A percentile compares a stretch with the other conserved stretches of the same genome.
phyloP scores from a whole-genome alignment of 2,329 filamentous ascomycete genomes.

The Fusarium subtropicale region DNA sequence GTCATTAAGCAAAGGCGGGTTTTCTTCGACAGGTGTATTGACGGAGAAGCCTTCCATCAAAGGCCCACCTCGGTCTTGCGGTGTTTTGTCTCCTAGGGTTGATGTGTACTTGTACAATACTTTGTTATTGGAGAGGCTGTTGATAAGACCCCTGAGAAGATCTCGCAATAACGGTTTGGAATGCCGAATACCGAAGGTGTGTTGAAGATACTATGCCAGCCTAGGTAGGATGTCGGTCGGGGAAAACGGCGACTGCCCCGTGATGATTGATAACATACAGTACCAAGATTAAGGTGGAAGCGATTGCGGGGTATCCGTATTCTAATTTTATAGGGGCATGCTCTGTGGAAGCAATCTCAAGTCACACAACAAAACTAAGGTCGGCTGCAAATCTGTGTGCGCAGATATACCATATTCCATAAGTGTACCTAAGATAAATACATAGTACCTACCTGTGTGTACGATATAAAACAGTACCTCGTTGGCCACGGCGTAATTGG shows the following conservation, averaged over 20 bases:
- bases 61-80: constrained; percentile 16
- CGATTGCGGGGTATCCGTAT: constrained; percentile 36
- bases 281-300: constrained; percentile 17
- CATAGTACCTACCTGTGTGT: not conserved
- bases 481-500: not conserved
- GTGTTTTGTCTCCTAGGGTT: constrained; percentile 8
- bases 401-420: not conserved
- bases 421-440: not conserved
- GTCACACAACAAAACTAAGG: constrained; percentile 6
- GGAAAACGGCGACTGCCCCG: constrained; percentile 29
- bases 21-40: constrained; percentile 15
- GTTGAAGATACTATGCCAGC: constrained; percentile 27
- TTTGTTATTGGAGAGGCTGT: not conserved
- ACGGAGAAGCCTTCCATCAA: constrained; percentile 15
- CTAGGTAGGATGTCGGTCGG: constrained; percentile 26
- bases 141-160: not conserved
- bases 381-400: not conserved
- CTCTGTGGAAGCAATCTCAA: constrained; percentile 4
- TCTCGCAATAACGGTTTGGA: constrained; percentile 16
- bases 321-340: constrained; percentile 16
- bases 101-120: not conserved
- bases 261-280: constrained; percentile 30
- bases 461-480: not conserved
- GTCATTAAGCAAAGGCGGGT: constrained; percentile 13
- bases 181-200: constrained; percentile 32